A percentile compares a stretch with the other conserved stretches of the same genome.
These are phyloP conservation scores for Salisapilia sapeloensis DNA, from an alignment of 352 stramenopile genomes.

Conservation along the genomic window DNA sequence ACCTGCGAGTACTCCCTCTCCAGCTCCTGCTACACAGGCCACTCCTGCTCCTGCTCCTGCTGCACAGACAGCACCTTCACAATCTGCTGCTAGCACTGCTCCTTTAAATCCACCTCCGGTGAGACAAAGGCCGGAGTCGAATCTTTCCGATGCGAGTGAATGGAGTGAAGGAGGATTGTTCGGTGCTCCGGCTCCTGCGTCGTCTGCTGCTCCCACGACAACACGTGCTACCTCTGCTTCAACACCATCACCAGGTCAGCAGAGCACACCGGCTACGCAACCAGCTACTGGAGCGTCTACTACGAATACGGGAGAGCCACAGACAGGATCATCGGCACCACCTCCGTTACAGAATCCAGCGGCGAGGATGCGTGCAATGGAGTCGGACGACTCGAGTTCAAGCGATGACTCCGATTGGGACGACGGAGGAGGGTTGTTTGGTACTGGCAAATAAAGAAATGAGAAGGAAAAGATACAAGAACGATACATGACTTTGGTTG, in stretches of 20 bases:
- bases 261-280: slow-evolving; percentile 1
- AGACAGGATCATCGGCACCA: slow-evolving; percentile 7
- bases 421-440: slow-evolving; percentile 47
- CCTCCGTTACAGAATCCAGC: slow-evolving; percentile 30
- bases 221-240: background rate
- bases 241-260: slow-evolving; percentile 2
- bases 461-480: too few species aligned
- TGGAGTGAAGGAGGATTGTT: slow-evolving; percentile 49
- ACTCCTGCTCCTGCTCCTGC: slow-evolving; percentile 2
- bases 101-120: slow-evolving; percentile 14
- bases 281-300: slow-evolving; percentile 2
- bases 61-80: slow-evolving; percentile 7
- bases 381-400: slow-evolving; percentile 19
- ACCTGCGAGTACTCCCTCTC: slow-evolving; percentile 1
- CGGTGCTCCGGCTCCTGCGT: slow-evolving; percentile 14
- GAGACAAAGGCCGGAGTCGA: slow-evolving; percentile 22
- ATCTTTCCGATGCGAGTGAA: slow-evolving; percentile 20
- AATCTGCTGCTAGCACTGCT: too few species aligned
- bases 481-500: too few species aligned
- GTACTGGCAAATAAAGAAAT: slow-evolving; percentile 4
- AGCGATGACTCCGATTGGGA: slow-evolving; percentile 43
- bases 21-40: slow-evolving; percentile 1
- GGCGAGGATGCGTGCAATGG: slow-evolving; percentile 19
- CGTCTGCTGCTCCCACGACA: slow-evolving; percentile 3
- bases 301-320: slow-evolving; percentile 2